Evolutionary conservation across 345 rosid species (phyloP).

Genomic region (Boechera retrofracta): DNA sequence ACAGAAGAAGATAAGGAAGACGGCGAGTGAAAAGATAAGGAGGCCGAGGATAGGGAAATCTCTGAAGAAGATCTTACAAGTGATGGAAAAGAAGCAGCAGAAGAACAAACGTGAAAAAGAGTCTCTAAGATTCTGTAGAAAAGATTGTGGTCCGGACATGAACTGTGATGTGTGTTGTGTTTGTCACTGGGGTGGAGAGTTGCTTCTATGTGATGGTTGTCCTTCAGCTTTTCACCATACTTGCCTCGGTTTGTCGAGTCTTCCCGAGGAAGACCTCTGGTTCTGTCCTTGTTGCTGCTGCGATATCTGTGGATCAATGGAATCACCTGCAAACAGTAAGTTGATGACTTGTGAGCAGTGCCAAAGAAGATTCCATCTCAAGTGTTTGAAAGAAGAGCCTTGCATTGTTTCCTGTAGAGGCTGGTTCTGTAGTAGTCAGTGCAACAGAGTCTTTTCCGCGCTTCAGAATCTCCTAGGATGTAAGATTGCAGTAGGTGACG

Average conservation of each 20-base stretch:
- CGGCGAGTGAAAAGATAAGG: conserved; percentile 44
- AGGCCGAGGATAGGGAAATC: conserved; percentile 50
- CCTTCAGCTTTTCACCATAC: conserved; percentile 56
- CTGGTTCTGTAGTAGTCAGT: conserved; percentile 67
- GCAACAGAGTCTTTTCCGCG: conserved; percentile 43
- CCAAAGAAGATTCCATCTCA: conserved; percentile 56
- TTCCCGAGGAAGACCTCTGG: conserved; percentile 71
- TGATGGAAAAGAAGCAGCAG: conserved; percentile 16
- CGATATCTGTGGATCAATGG: conserved; percentile 50
- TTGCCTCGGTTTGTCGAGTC: conserved; percentile 57
- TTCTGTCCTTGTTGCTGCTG: conserved; percentile 84
- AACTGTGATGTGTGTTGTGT: conserved; percentile 47
- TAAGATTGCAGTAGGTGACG: conserved; percentile 48
- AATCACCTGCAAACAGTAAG: conserved; percentile 3
- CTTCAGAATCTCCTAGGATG: conserved; percentile 61
- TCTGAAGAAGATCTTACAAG: conserved; percentile 12
- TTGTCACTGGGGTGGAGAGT: conserved; percentile 60
- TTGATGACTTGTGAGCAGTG: conserved; percentile 62
- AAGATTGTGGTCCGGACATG: conserved; percentile 3
- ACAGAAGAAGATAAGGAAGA: conserved; percentile 34
- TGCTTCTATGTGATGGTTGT: conserved; percentile 63
- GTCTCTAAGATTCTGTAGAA: conserved; percentile 1
- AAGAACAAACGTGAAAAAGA: conserved; percentile 1
- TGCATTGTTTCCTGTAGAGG: conserved; percentile 1
- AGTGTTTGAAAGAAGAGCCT: conserved; percentile 50